Conservation (phyloP, 2,329 filamentous ascomycete species). For the Alternaria gansuensis region DNA sequence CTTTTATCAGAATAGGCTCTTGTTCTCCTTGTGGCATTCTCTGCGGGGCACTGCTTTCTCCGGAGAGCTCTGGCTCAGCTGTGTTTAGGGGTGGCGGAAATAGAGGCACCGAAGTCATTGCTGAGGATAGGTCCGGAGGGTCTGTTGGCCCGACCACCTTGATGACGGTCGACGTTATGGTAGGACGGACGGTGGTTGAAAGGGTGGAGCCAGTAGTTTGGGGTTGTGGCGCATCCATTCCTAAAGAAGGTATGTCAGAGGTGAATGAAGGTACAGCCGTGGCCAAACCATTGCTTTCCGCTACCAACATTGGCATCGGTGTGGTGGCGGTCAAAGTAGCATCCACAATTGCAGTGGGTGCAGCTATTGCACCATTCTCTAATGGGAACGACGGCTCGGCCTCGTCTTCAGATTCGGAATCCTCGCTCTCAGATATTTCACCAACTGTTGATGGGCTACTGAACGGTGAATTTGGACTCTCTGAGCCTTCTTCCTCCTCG, state of each 20-base stretch:
- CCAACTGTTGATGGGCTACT: conserved; percentile 28
- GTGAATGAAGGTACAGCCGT: conserved; percentile 18
- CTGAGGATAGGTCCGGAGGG: conserved; percentile 1
- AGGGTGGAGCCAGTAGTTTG: conserved; percentile 18
- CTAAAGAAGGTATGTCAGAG: conserved; percentile 7
- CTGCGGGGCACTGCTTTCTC: not conserved
- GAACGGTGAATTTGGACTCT: conserved; percentile 37
- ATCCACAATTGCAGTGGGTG: conserved; percentile 3
- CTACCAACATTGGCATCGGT: conserved; percentile 1
- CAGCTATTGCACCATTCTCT: conserved; percentile 9
- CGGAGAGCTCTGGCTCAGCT: not conserved
- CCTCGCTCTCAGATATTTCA: conserved; percentile 11
- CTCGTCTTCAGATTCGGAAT: conserved; percentile 27
- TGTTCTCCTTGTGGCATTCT: conserved; percentile 9
- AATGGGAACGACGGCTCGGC: conserved; percentile 23
- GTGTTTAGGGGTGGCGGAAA: conserved; percentile 7
- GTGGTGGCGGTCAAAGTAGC: conserved; percentile 5
- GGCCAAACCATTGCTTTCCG: not conserved
- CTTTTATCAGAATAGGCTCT: conserved; percentile 37
- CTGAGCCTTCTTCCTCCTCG: conserved; percentile 23
- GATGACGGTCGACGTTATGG: conserved; percentile 11
- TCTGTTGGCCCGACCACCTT: conserved; percentile 8
- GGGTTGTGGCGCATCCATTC: conserved; percentile 20
- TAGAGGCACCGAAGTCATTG: conserved; percentile 1
- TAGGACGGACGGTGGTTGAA: conserved; percentile 7